Evolutionary conservation across 768 basidiomycete genomes (phyloP).

Genomic region (Boletus huronensis): DNA sequence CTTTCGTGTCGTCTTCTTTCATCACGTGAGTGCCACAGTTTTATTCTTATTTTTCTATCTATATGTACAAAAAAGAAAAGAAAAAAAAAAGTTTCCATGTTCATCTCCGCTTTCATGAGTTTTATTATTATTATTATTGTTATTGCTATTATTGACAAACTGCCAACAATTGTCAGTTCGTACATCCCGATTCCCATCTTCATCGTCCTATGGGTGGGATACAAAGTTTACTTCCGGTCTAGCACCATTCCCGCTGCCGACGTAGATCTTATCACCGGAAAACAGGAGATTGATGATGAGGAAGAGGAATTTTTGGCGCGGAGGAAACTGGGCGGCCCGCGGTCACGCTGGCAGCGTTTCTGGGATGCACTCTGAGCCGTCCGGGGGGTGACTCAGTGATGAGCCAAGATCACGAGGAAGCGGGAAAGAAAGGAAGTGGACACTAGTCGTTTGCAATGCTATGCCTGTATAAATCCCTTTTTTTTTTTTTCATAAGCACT

Average conservation of each 20-base stretch:
- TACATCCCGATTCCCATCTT: conserved; percentile 19
- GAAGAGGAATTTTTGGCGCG: conserved; percentile 54
- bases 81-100: conserved; percentile 9
- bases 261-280: conserved; percentile 59
- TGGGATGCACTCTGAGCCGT: not conserved
- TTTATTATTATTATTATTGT: not conserved
- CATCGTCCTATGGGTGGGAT: conserved; percentile 8
- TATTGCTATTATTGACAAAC: conserved; percentile 6
- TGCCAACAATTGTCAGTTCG: conserved; percentile 3
- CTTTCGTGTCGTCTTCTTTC: conserved; percentile 53
- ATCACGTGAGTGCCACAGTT: conserved; percentile 47
- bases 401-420: not conserved
- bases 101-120: conserved; percentile 26
- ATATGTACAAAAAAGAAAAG: not conserved
- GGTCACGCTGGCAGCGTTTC: conserved; percentile 4
- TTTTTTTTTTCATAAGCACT: no score
- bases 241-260: conserved; percentile 36
- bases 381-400: no score
- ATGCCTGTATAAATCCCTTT: not conserved
- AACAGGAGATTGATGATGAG: conserved; percentile 53
- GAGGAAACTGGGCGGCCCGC: conserved; percentile 41
- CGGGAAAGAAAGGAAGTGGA: not conserved
- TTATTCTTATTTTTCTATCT: not conserved
- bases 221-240: conserved; percentile 26
- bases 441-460: not conserved